Conservation (phyloP, 345 rosid genomes). For the Acer campestre region DNA sequence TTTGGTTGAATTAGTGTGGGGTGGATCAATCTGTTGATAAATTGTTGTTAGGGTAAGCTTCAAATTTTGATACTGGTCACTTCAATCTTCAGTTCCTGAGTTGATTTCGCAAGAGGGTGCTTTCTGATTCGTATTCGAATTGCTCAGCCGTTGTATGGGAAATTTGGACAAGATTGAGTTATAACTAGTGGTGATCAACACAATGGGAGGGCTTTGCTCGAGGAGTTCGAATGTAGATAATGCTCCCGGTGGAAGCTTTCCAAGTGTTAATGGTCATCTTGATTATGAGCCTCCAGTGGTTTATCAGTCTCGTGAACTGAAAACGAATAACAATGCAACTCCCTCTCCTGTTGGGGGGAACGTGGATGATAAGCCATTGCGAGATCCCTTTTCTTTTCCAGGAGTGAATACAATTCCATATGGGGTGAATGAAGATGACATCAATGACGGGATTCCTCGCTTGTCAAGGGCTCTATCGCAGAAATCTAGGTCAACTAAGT, state of each 20-base stretch:
- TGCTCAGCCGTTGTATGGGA: constrained; percentile 40
- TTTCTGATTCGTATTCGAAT: constrained; percentile 17
- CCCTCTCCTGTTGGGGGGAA: constrained; percentile 48
- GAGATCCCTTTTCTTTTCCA: constrained; percentile 61
- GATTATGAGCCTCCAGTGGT: constrained; percentile 41
- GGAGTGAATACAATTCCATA: constrained; percentile 37
- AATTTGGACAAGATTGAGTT: constrained; percentile 32
- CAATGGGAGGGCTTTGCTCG: constrained; percentile 99
- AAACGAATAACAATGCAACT: constrained; percentile 35
- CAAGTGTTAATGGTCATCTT: constrained; percentile 59
- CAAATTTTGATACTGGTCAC: background rate
- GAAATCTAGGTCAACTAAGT: constrained; percentile 74
- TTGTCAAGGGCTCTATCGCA: constrained; percentile 66
- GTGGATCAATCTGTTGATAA: background rate
- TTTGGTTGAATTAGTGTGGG: constrained; percentile 18
- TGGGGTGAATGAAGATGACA: constrained; percentile 46
- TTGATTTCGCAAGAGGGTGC: constrained; percentile 9
- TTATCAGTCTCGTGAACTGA: constrained; percentile 54
- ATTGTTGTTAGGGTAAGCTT: background rate
- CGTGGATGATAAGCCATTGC: constrained; percentile 47
- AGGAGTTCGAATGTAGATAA: constrained; percentile 90
- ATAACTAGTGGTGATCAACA: constrained; percentile 20
- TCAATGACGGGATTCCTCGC: constrained; percentile 73
- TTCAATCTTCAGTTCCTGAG: constrained; percentile 9
- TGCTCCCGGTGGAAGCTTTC: constrained; percentile 87